Conservation (phyloP, 2,329 filamentous ascomycete species). For the Aphanocladium album region DNA sequence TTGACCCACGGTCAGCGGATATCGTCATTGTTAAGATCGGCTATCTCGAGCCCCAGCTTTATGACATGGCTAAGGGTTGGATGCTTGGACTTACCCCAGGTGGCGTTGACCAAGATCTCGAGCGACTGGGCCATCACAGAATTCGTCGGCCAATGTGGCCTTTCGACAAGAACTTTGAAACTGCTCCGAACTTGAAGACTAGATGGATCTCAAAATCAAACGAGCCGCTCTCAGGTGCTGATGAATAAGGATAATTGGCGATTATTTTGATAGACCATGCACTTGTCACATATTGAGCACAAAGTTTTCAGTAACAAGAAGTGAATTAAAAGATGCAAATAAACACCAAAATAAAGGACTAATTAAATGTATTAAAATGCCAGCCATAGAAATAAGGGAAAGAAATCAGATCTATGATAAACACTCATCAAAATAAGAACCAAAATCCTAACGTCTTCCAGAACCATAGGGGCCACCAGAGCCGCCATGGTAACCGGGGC, state of each 20-base stretch:
- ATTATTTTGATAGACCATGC: neutral
- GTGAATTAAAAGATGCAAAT: too few species aligned
- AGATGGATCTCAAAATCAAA: constrained; percentile 20
- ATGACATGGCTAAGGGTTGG: constrained; percentile 49
- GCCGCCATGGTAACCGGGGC: neutral
- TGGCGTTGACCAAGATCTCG: constrained; percentile 48
- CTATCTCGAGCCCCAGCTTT: constrained; percentile 50
- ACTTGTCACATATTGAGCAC: neutral
- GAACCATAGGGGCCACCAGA: too few species aligned
- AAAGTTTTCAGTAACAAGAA: too few species aligned
- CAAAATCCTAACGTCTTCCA: neutral
- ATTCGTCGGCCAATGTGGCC: constrained; percentile 44
- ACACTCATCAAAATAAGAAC: neutral
- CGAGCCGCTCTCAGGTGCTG: constrained; percentile 15
- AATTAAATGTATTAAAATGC: neutral
- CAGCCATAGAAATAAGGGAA: neutral
- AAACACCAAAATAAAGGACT: too few species aligned
- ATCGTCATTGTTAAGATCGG: constrained; percentile 53
- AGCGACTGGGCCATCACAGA: constrained; percentile 41
- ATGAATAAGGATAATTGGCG: constrained; percentile 3
- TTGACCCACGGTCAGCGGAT: constrained; percentile 40
- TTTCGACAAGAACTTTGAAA: constrained; percentile 20
- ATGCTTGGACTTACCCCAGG: constrained; percentile 50
- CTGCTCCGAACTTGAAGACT: constrained; percentile 16
- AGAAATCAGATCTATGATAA: neutral